A percentile compares a stretch with the other conserved stretches of the same genome.
Evolutionary conservation across 768 basidiomycete species (phyloP).

Genomic region (Kwoniella sp.): DNA sequence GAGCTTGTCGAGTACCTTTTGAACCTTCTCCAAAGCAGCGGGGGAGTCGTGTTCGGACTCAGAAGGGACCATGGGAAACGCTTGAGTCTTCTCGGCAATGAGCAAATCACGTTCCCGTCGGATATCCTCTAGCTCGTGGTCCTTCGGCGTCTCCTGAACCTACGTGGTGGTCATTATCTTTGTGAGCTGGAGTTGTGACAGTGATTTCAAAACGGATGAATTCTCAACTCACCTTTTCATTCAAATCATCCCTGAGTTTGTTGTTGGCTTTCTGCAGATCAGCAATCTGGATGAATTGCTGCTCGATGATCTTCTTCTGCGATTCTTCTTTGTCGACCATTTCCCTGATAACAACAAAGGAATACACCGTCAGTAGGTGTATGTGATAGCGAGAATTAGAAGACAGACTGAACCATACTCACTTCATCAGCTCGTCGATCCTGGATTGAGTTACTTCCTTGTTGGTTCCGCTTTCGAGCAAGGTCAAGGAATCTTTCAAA

Average conservation of each 20-base stretch:
- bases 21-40: neutral
- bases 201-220: too few relatives aligned
- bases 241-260: conserved; percentile 75
- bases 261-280: conserved; percentile 72
- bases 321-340: conserved; percentile 97
- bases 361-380: conserved; percentile 14
- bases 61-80: conserved; percentile 8
- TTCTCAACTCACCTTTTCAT: conserved; percentile 24
- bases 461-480: conserved; percentile 21
- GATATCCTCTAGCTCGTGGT: conserved; percentile 63
- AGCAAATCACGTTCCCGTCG: conserved; percentile 46
- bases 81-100: conserved; percentile 28
- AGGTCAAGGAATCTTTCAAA: conserved; percentile 18
- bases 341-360: conserved; percentile 63
- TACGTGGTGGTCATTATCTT: neutral
- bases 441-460: conserved; percentile 67
- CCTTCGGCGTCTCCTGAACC: neutral
- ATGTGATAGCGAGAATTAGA: neutral
- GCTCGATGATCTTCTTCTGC: conserved; percentile 78
- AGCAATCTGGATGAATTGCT: conserved; percentile 67
- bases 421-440: conserved; percentile 92
- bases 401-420: conserved; percentile 54
- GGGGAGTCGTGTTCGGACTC: neutral
- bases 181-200: too few relatives aligned
- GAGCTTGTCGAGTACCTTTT: conserved; percentile 18